Conservation (phyloP, 208 protist species). For the Trypanosoma avium region DNA sequence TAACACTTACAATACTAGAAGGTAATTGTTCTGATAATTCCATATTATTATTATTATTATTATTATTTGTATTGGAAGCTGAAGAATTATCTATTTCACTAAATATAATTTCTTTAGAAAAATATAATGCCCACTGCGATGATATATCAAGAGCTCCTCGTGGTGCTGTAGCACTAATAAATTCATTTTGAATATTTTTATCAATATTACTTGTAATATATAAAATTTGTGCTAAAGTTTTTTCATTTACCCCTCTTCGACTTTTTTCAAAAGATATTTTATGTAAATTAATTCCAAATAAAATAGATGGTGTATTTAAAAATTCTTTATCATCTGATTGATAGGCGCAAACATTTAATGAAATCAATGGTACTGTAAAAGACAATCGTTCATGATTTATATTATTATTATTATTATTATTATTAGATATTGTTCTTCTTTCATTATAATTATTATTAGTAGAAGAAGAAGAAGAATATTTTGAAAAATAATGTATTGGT, state of each 20-base stretch:
- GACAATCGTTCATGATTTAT: conserved; percentile 1
- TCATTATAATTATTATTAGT: no score
- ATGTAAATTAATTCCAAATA: conserved; percentile 19
- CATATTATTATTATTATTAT: background rate
- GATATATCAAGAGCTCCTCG: conserved; percentile 22
- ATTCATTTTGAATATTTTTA: conserved; percentile 24
- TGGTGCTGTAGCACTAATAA: conserved; percentile 23
- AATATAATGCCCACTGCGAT: conserved; percentile 30
- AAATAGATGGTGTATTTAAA: conserved; percentile 7
- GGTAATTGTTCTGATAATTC: conserved; percentile 11
- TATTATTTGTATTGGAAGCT: background rate
- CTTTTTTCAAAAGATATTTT: conserved; percentile 15
- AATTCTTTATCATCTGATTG: conserved; percentile 17
- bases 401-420: background rate
- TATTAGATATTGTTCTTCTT: background rate
- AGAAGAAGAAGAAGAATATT: no score
- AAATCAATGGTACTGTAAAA: conserved; percentile 22
- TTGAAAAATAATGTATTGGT: conserved; percentile 19
- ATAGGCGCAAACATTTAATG: conserved; percentile 19
- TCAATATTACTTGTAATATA: conserved; percentile 17
- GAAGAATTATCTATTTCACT: background rate
- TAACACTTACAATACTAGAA: conserved; percentile 13
- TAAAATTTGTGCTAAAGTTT: conserved; percentile 6
- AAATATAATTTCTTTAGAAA: conserved; percentile 19
- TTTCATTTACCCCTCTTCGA: conserved; percentile 22